Evolutionary conservation across 2,329 filamentous ascomycete genomes (phyloP).

Genomic region (Blastomyces parvus): DNA sequence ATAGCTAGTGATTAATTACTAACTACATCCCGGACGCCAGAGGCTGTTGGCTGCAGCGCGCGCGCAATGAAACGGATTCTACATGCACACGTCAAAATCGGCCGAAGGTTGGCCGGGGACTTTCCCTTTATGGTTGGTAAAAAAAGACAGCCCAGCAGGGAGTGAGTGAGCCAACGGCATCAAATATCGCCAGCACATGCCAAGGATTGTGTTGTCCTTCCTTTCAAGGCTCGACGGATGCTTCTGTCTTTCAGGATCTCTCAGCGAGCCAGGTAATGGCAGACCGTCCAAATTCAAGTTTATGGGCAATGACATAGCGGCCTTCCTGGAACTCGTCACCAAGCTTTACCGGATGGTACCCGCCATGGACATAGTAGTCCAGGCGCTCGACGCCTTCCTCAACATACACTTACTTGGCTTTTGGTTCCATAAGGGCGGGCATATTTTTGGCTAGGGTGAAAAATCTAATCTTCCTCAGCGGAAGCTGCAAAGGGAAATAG

Average conservation of each 20-base stretch:
- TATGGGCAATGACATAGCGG: constrained; percentile 16
- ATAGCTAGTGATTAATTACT: constrained; percentile 14
- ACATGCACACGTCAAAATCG: too few species aligned
- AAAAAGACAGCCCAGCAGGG: too few species aligned
- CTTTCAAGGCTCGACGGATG: constrained; percentile 25
- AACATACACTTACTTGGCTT: constrained; percentile 8
- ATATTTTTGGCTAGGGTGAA: constrained; percentile 1
- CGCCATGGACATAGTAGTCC: constrained; percentile 13
- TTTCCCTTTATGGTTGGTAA: too few species aligned
- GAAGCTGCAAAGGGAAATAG: too few species aligned
- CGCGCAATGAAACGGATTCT: constrained; percentile 13
- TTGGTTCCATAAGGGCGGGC: constrained; percentile 8
- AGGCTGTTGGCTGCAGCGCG: constrained; percentile 15
- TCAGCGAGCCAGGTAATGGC: constrained; percentile 17
- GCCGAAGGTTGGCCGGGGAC: too few species aligned
- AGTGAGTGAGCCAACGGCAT: constrained; percentile 19
- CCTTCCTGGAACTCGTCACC: constrained; percentile 11
- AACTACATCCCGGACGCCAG: constrained; percentile 14
- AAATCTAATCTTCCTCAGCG: neutral
- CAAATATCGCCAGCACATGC: constrained; percentile 28
- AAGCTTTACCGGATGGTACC: constrained; percentile 13
- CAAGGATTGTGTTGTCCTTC: constrained; percentile 24
- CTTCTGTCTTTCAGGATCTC: constrained; percentile 25
- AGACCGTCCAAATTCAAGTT: constrained; percentile 17
- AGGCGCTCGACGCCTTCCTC: constrained; percentile 12